Conservation (phyloP, 2,329 filamentous ascomycete species). For the Botrytis cinerea region DNA sequence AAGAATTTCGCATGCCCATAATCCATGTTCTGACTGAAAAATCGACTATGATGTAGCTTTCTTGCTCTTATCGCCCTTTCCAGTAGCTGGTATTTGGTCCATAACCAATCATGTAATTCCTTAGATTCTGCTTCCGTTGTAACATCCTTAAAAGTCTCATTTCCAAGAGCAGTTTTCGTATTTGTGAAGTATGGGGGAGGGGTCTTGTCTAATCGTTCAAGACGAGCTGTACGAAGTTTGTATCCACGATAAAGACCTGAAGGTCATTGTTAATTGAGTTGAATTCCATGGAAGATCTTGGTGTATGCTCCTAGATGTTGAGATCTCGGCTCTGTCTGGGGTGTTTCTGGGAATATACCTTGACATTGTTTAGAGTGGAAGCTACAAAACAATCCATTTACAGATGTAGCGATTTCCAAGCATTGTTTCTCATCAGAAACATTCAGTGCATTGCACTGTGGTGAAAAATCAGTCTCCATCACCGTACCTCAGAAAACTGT, state of each 20-base stretch:
- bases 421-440: constrained; percentile 44
- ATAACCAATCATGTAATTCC: constrained; percentile 47
- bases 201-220: constrained; percentile 44
- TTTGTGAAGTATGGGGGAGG: constrained; percentile 45
- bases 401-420: constrained; percentile 43
- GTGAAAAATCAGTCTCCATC: constrained; percentile 14
- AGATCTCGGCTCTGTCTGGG: background rate
- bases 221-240: constrained; percentile 49
- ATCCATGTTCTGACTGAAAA: constrained; percentile 47
- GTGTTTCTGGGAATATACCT: constrained; percentile 29
- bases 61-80: constrained; percentile 47
- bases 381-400: constrained; percentile 47
- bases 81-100: constrained; percentile 40
- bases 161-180: constrained; percentile 44
- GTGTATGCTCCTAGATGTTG: background rate
- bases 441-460: constrained; percentile 40
- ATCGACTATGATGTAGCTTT: constrained; percentile 47
- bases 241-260: constrained; percentile 50
- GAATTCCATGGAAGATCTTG: background rate
- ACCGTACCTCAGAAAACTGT: background rate
- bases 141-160: constrained; percentile 46
- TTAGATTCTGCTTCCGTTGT: constrained; percentile 44
- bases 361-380: constrained; percentile 48
- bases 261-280: background rate
- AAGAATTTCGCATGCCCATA: constrained; percentile 49